Conservation (phyloP, 2,329 filamentous ascomycete species). For the Fusarium heterosporum region DNA sequence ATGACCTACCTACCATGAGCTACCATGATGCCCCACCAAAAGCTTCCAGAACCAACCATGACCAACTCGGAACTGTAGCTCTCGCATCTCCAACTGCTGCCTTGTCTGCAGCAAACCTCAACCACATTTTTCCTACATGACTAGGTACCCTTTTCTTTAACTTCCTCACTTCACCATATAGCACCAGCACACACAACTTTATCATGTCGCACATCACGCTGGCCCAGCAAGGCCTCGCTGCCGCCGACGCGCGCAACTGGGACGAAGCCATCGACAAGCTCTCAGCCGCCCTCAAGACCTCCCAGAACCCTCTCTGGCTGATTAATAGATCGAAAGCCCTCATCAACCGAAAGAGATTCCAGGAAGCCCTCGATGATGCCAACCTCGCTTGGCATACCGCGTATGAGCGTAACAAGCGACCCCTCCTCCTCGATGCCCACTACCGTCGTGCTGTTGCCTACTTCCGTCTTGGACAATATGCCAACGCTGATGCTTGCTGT, state of each 20-base stretch:
- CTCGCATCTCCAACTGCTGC: neutral
- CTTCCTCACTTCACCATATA: neutral
- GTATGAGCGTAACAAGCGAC: constrained; percentile 75
- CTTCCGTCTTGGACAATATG: constrained; percentile 76
- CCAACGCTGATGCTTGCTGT: constrained; percentile 80
- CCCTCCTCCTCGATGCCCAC: constrained; percentile 83
- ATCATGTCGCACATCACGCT: constrained; percentile 64
- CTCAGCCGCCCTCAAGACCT: constrained; percentile 73
- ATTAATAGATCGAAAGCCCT: constrained; percentile 85
- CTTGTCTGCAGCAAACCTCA: neutral
- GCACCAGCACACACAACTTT: neutral
- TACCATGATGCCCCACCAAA: constrained; percentile 41
- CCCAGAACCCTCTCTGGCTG: constrained; percentile 80
- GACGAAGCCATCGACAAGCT: constrained; percentile 75
- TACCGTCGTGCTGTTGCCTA: constrained; percentile 82
- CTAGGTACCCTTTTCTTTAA: too few relatives aligned
- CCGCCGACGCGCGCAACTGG: constrained; percentile 73
- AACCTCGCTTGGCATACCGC: constrained; percentile 73
- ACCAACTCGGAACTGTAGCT: constrained; percentile 1
- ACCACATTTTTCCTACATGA: neutral
- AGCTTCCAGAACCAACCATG: constrained; percentile 51
- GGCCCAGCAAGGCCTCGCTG: constrained; percentile 72
- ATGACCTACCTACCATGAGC: neutral
- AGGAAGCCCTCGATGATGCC: constrained; percentile 76
- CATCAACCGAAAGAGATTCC: constrained; percentile 70